Conservation (phyloP, 805 yeast genomes). For the Candida sphagnicola region DNA sequence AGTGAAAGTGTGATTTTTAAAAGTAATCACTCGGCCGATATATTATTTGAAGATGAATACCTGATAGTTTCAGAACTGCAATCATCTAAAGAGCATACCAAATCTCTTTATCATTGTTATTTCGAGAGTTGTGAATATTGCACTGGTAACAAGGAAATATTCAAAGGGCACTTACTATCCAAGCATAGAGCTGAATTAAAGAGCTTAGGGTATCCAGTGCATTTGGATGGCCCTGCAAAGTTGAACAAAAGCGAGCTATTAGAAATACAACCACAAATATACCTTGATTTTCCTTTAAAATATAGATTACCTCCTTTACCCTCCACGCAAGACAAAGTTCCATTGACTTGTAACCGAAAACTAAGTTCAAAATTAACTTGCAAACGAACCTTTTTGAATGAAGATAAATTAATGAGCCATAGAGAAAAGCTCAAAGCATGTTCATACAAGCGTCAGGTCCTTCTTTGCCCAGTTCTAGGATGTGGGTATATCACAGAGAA, state of each 20-base stretch:
- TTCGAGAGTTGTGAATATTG: constrained; percentile 22
- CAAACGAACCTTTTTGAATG: constrained; percentile 12
- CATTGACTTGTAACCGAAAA: constrained; percentile 12
- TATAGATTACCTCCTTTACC: constrained; percentile 21
- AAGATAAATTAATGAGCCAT: constrained; percentile 16
- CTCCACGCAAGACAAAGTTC: constrained; percentile 14
- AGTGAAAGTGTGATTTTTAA: no score
- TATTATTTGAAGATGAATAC: constrained; percentile 20
- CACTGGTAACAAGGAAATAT: constrained; percentile 23
- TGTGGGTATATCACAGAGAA: constrained; percentile 37
- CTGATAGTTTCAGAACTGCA: constrained; percentile 15
- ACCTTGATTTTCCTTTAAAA: constrained; percentile 17
- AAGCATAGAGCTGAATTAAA: constrained; percentile 15
- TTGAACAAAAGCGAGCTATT: background rate
- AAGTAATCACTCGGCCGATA: background rate
- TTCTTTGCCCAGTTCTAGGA: constrained; percentile 36
- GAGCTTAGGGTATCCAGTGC: constrained; percentile 25
- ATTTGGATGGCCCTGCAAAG: background rate
- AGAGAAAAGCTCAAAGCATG: constrained; percentile 16
- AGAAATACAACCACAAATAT: constrained; percentile 1
- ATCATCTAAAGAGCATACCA: background rate
- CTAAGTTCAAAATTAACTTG: constrained; percentile 8
- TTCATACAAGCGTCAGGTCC: constrained; percentile 26
- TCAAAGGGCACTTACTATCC: constrained; percentile 21
- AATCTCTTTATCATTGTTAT: constrained; percentile 14